Percentiles rank a stretch among this genome's conserved stretches.
Conservation (phyloP, 345 rosid genomes). For the Euclidium syriacum region DNA sequence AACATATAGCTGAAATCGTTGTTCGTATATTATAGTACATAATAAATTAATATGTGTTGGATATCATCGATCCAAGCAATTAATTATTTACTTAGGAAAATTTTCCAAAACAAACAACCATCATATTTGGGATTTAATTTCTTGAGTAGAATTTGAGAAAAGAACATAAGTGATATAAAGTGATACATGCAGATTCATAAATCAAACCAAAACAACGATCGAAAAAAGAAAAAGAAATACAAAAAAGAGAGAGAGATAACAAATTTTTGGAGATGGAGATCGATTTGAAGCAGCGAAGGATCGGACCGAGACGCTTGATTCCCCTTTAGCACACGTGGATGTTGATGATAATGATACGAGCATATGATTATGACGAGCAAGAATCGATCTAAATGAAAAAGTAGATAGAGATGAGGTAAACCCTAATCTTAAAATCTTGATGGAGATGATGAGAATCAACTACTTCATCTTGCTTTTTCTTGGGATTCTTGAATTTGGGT, state of each 20-base stretch:
- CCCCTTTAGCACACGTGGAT: conserved; percentile 34
- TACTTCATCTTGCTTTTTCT: conserved; percentile 20
- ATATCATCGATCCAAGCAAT: background rate
- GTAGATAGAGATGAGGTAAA: conserved; percentile 27
- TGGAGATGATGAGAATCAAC: conserved; percentile 18
- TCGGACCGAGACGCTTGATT: conserved; percentile 42
- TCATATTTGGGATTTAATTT: background rate
- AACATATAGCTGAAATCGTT: background rate
- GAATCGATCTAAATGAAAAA: conserved; percentile 25
- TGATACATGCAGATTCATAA: conserved; percentile 21
- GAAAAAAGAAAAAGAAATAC: conserved; percentile 4
- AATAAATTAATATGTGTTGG: background rate
- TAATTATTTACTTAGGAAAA: background rate
- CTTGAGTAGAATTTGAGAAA: background rate
- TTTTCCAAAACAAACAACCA: background rate
- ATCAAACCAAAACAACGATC: conserved; percentile 10
- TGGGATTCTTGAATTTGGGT: conserved; percentile 30
- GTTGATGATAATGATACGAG: conserved; percentile 12
- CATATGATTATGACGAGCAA: conserved; percentile 23
- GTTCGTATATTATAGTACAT: background rate
- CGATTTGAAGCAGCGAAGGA: conserved; percentile 23
- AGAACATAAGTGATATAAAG: background rate
- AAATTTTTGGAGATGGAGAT: conserved; percentile 10
- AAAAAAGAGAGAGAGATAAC: background rate
- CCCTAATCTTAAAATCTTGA: conserved; percentile 33